Percentiles rank a stretch among this genome's conserved stretches.
phyloP scores from a whole-genome alignment of 2,329 filamentous ascomycete species.

The Monosporascus sp. region DNA sequence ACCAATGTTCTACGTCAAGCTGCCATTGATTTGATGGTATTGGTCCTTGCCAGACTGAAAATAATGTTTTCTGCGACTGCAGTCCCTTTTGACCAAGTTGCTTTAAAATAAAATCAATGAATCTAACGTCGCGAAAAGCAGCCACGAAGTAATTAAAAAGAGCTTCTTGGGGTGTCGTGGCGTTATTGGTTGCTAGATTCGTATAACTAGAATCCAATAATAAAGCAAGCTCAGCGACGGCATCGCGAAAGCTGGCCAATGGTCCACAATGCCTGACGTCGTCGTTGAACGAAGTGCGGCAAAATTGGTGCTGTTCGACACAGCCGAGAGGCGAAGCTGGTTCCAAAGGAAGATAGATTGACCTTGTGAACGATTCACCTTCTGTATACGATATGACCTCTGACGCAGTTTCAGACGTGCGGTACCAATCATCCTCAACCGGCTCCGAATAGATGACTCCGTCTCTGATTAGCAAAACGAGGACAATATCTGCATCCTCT shows the following conservation, averaged over 20 bases:
- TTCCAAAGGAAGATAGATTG: background rate
- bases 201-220: background rate
- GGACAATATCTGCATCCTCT: background rate
- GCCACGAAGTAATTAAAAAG: background rate
- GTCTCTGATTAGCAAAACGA: background rate
- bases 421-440: background rate
- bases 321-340: conserved; percentile 8
- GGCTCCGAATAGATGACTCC: background rate
- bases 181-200: background rate
- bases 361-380: background rate
- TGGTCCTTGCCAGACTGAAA: background rate
- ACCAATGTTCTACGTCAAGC: background rate
- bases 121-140: background rate
- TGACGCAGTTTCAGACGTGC: background rate
- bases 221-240: background rate
- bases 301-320: conserved; percentile 9
- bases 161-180: background rate
- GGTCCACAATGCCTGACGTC: background rate
- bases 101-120: background rate
- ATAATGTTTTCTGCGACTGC: background rate
- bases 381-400: background rate
- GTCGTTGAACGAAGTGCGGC: background rate
- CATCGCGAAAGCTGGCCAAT: background rate
- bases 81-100: background rate
- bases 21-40: conserved; percentile 33